Conservation (phyloP, 768 basidiomycete species). For the Russula griseocarnosa region DNA sequence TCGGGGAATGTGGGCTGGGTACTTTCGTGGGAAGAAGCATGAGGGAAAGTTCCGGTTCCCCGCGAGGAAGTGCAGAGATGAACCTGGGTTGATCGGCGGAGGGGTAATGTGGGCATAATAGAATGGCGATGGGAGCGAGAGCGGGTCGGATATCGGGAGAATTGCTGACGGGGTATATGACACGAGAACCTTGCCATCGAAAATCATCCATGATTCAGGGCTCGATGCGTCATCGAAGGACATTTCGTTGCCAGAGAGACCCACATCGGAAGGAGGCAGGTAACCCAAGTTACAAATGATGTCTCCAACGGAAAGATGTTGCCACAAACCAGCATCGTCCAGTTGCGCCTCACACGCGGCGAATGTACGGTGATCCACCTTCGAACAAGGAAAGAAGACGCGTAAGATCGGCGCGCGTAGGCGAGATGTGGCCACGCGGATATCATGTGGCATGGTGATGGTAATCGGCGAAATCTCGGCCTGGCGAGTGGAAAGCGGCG, state of each 20-base stretch:
- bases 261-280: constrained; percentile 42
- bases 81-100: constrained; percentile 33
- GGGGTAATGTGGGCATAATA: constrained; percentile 70
- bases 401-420: constrained; percentile 68
- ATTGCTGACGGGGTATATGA: constrained; percentile 56
- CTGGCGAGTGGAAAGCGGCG: constrained; percentile 29
- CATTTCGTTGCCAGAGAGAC: constrained; percentile 22
- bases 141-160: constrained; percentile 51
- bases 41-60: constrained; percentile 43
- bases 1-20: constrained; percentile 58
- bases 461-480: constrained; percentile 30
- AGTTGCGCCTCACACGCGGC: constrained; percentile 66
- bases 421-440: constrained; percentile 55
- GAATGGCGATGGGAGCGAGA: constrained; percentile 67
- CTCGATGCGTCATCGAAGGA: constrained; percentile 25
- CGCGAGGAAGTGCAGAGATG: constrained; percentile 34
- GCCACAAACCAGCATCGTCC: constrained; percentile 63
- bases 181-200: constrained; percentile 57
- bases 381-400: constrained; percentile 68
- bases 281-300: constrained; percentile 79
- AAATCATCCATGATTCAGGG: constrained; percentile 65
- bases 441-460: constrained; percentile 50
- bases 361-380: constrained; percentile 47
- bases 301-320: constrained; percentile 71
- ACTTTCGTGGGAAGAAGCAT: constrained; percentile 46